Evolutionary conservation across 495 filamentous ascomycete genomes (phyloP), one percentile per base, ranked within the genome.

Genomic region (Talaromyces wortmannii): DNA sequence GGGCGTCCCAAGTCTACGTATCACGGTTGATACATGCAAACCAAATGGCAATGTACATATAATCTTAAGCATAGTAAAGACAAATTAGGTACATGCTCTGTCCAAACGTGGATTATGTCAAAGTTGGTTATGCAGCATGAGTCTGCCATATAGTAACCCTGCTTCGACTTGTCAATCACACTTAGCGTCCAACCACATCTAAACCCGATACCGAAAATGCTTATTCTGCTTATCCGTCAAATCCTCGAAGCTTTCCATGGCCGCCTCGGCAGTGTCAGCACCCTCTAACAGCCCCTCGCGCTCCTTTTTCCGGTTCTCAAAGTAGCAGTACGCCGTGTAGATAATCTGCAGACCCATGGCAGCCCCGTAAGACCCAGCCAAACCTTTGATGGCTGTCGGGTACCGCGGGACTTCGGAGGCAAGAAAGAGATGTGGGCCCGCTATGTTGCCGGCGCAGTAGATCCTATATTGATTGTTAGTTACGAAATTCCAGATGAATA

Each of bases 141-240:
- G n/a, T n/a, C n/a, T n/a, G n/a, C n/a, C n/a, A n/a, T n/a, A n/a
- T n/a, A n/a, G n/a, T n/a, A n/a, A n/a, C n/a, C n/a, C n/a, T n/a
- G n/a, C n/a, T n/a, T n/a, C n/a, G n/a, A n/a, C n/a, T n/a, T n/a
- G n/a, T n/a, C n/a, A n/a, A n/a, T n/a, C n/a, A n/a, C n/a, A n/a
- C n/a, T n/a, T n/a, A n/a, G n/a, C n/a, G n/a, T n/a, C n/a, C n/a
- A n/a, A n/a, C n/a, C n/a, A n/a, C n/a, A n/a, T 45, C 44, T 45
- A 45, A 45, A 45, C 6, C 5, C 44, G 44, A 63, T 77, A 77
- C 49, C 70, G 60, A 52, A 78, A 76, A 50, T 71, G 58, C 56
- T 69, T 70, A 13, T 74, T 71, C 59, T 77, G 60, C 60, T 66
- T 75, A 60, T 78, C 75, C 4, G 75, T 78, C 59, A 78, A 55